A percentile compares a stretch with the other conserved stretches of the same genome.
These are phyloP conservation scores for Trametes versicolor DNA, from an alignment of 1,284 basidiomycete species.

Conservation along the genomic window DNA sequence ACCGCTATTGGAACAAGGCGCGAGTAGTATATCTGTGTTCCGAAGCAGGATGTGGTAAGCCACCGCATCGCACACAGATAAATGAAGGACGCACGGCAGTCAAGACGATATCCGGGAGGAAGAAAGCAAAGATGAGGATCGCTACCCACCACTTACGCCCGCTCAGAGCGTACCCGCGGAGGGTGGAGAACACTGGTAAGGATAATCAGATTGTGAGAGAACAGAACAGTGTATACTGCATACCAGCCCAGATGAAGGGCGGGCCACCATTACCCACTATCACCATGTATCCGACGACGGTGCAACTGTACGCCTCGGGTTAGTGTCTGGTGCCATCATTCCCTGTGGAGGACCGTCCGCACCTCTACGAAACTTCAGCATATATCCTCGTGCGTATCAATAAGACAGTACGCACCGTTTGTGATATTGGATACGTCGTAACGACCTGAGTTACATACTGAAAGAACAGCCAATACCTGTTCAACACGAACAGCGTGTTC, in stretches of 20 bases:
- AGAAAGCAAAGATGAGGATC: conserved; percentile 3
- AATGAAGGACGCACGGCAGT: conserved; percentile 3
- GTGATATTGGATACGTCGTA: conserved; percentile 9
- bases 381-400: too few relatives aligned
- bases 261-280: conserved; percentile 21
- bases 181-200: conserved; percentile 8
- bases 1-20: conserved; percentile 1
- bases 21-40: conserved; percentile 16
- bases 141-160: conserved; percentile 20
- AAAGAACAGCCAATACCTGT: conserved; percentile 33
- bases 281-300: conserved; percentile 17
- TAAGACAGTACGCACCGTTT: not conserved
- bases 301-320: conserved; percentile 2
- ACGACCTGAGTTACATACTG: conserved; percentile 15
- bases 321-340: not conserved
- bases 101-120: conserved; percentile 14
- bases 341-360: not conserved
- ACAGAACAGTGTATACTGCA: not conserved
- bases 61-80: not conserved
- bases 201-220: not conserved
- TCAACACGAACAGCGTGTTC: conserved; percentile 32
- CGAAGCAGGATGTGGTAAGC: not conserved
- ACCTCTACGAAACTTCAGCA: not conserved
- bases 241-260: conserved; percentile 20
- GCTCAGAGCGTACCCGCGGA: conserved; percentile 19